Conservation (phyloP, 495 filamentous ascomycete species). For the Penicillium subrubescens region DNA sequence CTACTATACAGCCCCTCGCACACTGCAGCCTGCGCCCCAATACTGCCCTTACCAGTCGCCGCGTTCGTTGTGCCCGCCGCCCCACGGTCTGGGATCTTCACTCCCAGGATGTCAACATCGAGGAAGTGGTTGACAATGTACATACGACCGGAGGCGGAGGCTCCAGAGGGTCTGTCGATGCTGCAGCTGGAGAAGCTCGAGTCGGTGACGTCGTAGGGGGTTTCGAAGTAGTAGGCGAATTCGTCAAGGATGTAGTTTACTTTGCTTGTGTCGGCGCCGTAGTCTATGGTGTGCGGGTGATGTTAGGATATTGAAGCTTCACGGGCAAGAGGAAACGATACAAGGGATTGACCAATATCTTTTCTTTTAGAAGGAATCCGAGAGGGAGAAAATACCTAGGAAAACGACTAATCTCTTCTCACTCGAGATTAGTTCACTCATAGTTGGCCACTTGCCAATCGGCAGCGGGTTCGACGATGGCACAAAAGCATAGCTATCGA, state of each 20-base stretch:
- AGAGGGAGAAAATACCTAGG: conserved; percentile 42
- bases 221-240: conserved; percentile 74
- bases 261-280: conserved; percentile 46
- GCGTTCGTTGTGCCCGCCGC: conserved; percentile 60
- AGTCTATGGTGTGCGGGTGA: conserved; percentile 31
- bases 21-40: conserved; percentile 56
- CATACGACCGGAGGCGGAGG: conserved; percentile 50
- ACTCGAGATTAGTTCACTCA: conserved; percentile 59
- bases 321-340: not conserved
- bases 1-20: conserved; percentile 57
- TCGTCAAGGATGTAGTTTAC: conserved; percentile 69
- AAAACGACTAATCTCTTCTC: conserved; percentile 66
- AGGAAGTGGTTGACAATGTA: conserved; percentile 59
- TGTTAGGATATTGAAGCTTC: not conserved
- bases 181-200: conserved; percentile 54
- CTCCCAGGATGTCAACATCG: conserved; percentile 44
- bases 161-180: conserved; percentile 59
- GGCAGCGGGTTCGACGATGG: conserved; percentile 39
- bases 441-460: conserved; percentile 61
- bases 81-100: conserved; percentile 58
- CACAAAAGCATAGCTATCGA: conserved; percentile 60
- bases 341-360: not conserved
- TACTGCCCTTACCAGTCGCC: conserved; percentile 51
- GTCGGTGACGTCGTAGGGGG: conserved; percentile 61
- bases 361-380: not conserved